phyloP scores from a whole-genome alignment of 257 asterid genomes.

The Solanum neorickii region DNA sequence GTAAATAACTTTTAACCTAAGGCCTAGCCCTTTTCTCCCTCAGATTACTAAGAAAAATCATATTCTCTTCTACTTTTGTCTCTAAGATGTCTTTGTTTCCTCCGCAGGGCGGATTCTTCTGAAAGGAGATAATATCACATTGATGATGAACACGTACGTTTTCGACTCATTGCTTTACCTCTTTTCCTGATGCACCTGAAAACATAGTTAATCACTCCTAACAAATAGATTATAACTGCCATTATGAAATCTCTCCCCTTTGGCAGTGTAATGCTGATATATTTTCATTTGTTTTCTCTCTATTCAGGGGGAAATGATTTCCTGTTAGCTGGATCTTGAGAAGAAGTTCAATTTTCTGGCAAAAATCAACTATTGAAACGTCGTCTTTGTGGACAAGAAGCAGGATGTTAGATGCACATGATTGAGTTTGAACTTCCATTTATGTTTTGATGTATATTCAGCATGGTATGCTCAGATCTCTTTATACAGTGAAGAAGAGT shows the following conservation, averaged over 20 bases:
- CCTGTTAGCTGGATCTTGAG: neutral
- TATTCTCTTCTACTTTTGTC: neutral
- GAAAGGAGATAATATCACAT: conserved; percentile 1
- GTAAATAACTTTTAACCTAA: neutral
- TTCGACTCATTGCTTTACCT: neutral
- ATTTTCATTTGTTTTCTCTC: neutral
- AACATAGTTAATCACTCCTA: neutral
- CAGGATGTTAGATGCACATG: neutral
- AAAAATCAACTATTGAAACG: neutral
- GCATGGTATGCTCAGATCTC: neutral
- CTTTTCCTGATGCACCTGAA: neutral
- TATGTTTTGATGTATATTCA: neutral
- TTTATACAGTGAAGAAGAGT: neutral
- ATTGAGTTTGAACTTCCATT: neutral
- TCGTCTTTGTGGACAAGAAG: neutral
- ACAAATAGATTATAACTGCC: neutral
- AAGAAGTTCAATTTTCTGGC: neutral
- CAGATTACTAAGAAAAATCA: neutral
- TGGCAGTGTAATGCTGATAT: neutral
- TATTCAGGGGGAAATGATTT: neutral
- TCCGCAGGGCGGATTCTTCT: neutral
- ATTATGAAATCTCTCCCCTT: neutral
- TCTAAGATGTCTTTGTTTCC: neutral
- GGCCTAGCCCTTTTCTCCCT: neutral
- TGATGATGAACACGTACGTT: conserved; percentile 1